A percentile compares a stretch with the other conserved stretches of the same genome.
phyloP scores from a whole-genome alignment of 2,329 filamentous ascomycete genomes.

The Colletotrichum abscissum region DNA sequence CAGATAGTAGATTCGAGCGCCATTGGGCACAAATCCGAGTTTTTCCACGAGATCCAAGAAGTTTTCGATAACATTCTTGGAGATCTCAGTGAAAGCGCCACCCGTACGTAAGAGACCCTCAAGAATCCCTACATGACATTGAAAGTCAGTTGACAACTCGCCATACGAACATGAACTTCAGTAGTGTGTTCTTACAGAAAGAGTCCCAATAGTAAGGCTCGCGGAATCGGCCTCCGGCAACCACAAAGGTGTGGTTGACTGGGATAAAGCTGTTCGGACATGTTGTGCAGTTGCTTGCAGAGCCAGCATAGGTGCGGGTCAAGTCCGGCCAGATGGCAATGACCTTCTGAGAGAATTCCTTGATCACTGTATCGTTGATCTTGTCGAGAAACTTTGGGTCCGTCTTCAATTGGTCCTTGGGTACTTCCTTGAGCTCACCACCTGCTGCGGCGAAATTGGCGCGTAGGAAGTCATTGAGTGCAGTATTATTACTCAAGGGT shows the following conservation, averaged over 20 bases:
- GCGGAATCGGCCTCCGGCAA: conserved; percentile 77
- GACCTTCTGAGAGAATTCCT: conserved; percentile 71
- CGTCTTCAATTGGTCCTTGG: conserved; percentile 61
- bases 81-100: conserved; percentile 71
- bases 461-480: conserved; percentile 70
- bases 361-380: conserved; percentile 67
- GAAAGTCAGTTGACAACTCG: conserved; percentile 47
- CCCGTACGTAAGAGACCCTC: conserved; percentile 74
- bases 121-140: conserved; percentile 57
- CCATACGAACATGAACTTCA: neutral
- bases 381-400: conserved; percentile 68
- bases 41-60: conserved; percentile 74
- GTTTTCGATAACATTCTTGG: conserved; percentile 76
- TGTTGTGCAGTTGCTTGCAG: conserved; percentile 63
- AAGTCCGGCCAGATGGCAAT: conserved; percentile 78
- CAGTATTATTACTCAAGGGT: conserved; percentile 72
- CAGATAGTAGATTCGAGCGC: conserved; percentile 74
- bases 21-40: conserved; percentile 76
- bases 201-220: conserved; percentile 80
- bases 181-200: conserved; percentile 47
- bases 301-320: conserved; percentile 67
- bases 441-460: conserved; percentile 73
- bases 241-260: conserved; percentile 75
- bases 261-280: conserved; percentile 75
- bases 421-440: conserved; percentile 68